Evolutionary conservation across 164 flowering plant species (phyloP), one percentile per base, ranked within the genome.

Genomic region (Nymphaea thermarum): DNA sequence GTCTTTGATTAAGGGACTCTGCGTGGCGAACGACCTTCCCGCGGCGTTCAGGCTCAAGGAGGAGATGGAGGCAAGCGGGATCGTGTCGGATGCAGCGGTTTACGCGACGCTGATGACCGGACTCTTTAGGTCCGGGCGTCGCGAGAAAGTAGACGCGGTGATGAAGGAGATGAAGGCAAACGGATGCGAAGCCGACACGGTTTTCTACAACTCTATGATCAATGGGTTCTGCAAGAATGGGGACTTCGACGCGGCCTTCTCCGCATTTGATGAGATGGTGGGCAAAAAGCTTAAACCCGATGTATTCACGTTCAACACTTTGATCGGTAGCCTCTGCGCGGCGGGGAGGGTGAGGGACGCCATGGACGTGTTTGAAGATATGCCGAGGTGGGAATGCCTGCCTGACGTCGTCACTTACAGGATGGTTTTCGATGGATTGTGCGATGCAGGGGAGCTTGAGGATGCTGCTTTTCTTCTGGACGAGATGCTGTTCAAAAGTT

Each of bases 381-480:
- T 92, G 95, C 93, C 93, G 2, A 79, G 87, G 69, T 64, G 83
- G n/a, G 86, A 76, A 2, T 89, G 91, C 65, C 36, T 63, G 42
- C 93, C 93, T 14, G 94, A 92, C 85, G 84, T 84, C 63, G 82
- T 86, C 42, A 74, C 92, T 10, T 91, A 85, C 60, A 74, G 95
- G 67, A 76, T 69, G 55, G 55, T 86, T 15, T 82, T 91, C 75
- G 84, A 82, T 72, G 90, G 89, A 63, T 79, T 87, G 43, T 75
- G 80, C 72, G 72, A 74, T 14, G 77, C 66, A 5, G 70, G 55
- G 82, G 81, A 80, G 67, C 75, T 82, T 17, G 65, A 77, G 66
- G 91, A 85, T 75, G 94, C 90, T 3, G 78, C 78, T 2, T 44
- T 72, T 18, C 41, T 88, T 76, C 80, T 89, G 80, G 88, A 84